Conservation (phyloP, 768 basidiomycete genomes). For the Roridomyces roridus region DNA sequence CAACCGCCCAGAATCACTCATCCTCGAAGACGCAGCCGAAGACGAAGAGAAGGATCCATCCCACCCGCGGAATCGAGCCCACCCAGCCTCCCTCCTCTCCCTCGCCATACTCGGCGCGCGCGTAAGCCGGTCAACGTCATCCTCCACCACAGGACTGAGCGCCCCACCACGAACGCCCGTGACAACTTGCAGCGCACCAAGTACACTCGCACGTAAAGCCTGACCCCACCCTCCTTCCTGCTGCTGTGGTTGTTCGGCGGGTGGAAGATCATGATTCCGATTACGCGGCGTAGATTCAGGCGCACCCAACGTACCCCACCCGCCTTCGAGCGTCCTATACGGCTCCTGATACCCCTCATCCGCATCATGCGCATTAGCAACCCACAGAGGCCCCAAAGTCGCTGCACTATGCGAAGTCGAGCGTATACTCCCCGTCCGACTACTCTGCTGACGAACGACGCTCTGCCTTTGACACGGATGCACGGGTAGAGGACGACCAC, state of each 20-base stretch:
- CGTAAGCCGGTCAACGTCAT: slow-evolving; percentile 17
- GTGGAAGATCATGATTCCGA: background rate
- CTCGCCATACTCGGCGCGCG: slow-evolving; percentile 13
- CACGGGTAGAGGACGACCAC: slow-evolving; percentile 37
- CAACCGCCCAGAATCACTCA: too few relatives aligned
- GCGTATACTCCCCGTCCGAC: slow-evolving; percentile 20
- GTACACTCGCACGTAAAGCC: slow-evolving; percentile 16
- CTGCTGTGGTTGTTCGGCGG: background rate
- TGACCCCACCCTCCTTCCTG: slow-evolving; percentile 14
- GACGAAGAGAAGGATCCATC: too few relatives aligned
- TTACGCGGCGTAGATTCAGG: too few relatives aligned
- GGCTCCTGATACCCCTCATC: background rate
- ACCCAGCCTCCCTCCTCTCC: slow-evolving; percentile 15
- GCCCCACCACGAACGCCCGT: slow-evolving; percentile 2
- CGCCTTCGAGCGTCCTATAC: slow-evolving; percentile 1
- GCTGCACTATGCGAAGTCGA: slow-evolving; percentile 28
- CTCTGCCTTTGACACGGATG: slow-evolving; percentile 26
- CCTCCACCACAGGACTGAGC: background rate
- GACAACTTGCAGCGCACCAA: slow-evolving; percentile 10
- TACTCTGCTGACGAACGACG: slow-evolving; percentile 6
- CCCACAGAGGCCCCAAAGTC: slow-evolving; percentile 51
- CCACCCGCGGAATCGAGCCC: slow-evolving; percentile 19
- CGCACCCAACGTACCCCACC: slow-evolving; percentile 7
- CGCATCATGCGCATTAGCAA: slow-evolving; percentile 41
- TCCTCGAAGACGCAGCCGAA: too few relatives aligned